These are phyloP conservation scores for Caryopteris hybrid DNA, from an alignment of 305 asterid species.

Conservation along the genomic window DNA sequence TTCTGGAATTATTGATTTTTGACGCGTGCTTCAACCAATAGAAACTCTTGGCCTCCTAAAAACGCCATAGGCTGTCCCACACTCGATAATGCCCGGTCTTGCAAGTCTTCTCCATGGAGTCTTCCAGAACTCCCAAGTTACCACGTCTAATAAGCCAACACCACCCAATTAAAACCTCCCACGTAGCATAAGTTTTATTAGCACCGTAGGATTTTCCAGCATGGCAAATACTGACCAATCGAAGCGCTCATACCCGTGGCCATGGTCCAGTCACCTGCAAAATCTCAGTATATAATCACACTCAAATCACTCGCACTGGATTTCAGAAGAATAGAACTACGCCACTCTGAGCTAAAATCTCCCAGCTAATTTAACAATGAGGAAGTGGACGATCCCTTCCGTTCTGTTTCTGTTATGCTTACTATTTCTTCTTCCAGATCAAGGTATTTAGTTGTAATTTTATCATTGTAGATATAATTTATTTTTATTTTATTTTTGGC, in stretches of 20 bases:
- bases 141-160: constrained; percentile 47
- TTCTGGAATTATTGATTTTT: no score
- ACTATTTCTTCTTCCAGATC: constrained; percentile 67
- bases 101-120: constrained; percentile 12
- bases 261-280: not conserved
- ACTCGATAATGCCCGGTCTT: constrained; percentile 2
- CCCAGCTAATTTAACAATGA: constrained; percentile 36
- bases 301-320: not conserved
- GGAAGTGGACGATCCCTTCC: constrained; percentile 74
- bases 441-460: constrained; percentile 34
- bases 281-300: constrained; percentile 20
- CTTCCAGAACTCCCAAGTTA: constrained; percentile 38
- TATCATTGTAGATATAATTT: not conserved
- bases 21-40: not conserved
- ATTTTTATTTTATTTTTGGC: not conserved
- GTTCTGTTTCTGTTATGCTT: constrained; percentile 58
- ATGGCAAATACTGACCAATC: constrained; percentile 46
- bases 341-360: constrained; percentile 6
- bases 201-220: constrained; percentile 46
- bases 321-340: not conserved
- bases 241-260: constrained; percentile 32
- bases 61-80: not conserved
- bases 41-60: not conserved
- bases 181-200: constrained; percentile 19
- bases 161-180: constrained; percentile 39